Evolutionary conservation across 768 basidiomycete species (phyloP).

Genomic region (Mycena albidolilacea): DNA sequence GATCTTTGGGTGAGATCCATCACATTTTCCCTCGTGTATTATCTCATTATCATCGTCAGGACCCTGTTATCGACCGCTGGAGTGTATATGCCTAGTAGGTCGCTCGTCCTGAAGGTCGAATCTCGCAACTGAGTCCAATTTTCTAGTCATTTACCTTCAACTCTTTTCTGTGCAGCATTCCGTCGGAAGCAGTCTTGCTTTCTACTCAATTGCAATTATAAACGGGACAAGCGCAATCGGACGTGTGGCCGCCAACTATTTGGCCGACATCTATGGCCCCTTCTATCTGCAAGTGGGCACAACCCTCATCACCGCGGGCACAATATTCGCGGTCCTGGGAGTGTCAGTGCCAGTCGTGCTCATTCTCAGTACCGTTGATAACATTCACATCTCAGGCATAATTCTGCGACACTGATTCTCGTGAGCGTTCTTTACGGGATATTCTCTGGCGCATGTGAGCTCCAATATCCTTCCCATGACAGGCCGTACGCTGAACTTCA

Average conservation of each 20-base stretch:
- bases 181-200: constrained; percentile 32
- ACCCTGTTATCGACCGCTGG: constrained; percentile 34
- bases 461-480: neutral
- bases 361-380: neutral
- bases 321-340: constrained; percentile 56
- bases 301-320: constrained; percentile 53
- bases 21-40: no score
- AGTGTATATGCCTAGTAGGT: constrained; percentile 33
- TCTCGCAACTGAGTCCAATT: constrained; percentile 18
- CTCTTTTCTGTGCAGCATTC: constrained; percentile 45
- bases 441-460: constrained; percentile 58
- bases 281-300: constrained; percentile 56
- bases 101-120: no score
- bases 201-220: constrained; percentile 53
- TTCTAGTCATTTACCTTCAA: constrained; percentile 30
- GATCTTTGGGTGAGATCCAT: constrained; percentile 44
- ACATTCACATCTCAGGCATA: constrained; percentile 45
- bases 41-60: neutral
- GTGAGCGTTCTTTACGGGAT: constrained; percentile 64
- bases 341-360: constrained; percentile 46
- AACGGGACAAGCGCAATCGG: constrained; percentile 54
- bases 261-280: constrained; percentile 55
- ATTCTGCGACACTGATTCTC: constrained; percentile 53
- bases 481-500: neutral
- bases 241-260: constrained; percentile 51